Percentiles rank a stretch among this genome's conserved stretches.
Conservation (phyloP, 176 grass and related monocot species). For the Cymbopogon citratus region DNA sequence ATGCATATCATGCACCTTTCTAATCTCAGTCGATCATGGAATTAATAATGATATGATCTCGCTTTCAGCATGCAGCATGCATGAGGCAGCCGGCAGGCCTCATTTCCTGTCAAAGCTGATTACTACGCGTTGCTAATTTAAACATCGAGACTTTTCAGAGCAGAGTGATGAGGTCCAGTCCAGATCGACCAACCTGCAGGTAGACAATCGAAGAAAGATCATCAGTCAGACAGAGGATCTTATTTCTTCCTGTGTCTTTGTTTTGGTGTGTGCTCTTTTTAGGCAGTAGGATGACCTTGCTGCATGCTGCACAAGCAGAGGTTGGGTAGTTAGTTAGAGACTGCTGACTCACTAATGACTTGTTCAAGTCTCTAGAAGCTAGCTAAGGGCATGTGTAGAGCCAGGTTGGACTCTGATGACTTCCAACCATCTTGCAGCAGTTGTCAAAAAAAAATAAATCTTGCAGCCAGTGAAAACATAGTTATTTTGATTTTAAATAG, state of each 20-base stretch:
- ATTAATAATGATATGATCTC: background rate
- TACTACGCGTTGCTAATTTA: background rate
- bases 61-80: background rate
- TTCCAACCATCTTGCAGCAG: too few species aligned
- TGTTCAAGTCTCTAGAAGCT: background rate
- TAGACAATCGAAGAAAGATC: background rate
- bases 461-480: too few species aligned
- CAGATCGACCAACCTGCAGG: slow-evolving; percentile 1
- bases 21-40: background rate
- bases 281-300: background rate
- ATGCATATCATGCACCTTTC: background rate
- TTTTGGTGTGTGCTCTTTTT: background rate
- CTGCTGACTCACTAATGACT: background rate
- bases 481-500: too few species aligned
- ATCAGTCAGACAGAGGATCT: background rate
- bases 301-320: background rate
- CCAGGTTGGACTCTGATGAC: background rate
- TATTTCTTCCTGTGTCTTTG: background rate
- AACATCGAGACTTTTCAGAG: background rate
- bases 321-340: background rate
- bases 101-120: background rate
- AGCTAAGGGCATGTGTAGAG: background rate
- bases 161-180: background rate
- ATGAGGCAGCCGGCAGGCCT: background rate
- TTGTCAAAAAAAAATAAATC: too few species aligned